Conservation (phyloP, 495 filamentous ascomycete genomes). For the Lasiosphaeria ovina region DNA sequence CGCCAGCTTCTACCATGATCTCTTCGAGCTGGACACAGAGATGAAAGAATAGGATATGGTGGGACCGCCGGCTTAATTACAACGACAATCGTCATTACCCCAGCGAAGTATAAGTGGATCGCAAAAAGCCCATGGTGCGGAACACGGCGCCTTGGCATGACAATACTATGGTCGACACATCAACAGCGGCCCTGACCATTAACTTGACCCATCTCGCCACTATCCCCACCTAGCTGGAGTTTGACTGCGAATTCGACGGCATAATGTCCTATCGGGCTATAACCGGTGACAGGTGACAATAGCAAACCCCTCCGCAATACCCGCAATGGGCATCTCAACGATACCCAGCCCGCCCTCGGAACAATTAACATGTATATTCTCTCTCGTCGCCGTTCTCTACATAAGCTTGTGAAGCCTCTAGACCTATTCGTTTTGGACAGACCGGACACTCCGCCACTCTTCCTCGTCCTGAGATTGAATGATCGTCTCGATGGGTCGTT, state of each 20-base stretch:
- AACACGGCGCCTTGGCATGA: background rate
- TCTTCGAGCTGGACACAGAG: no score
- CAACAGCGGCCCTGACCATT: background rate
- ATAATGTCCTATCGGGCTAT: background rate
- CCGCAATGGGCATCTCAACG: no score
- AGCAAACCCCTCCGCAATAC: no score
- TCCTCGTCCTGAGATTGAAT: background rate
- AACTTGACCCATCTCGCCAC: conserved; percentile 6
- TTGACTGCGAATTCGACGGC: background rate
- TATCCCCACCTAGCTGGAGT: background rate
- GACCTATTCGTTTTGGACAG: background rate
- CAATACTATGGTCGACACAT: background rate
- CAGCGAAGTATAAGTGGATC: no score
- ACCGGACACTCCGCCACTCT: background rate
- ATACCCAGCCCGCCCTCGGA: background rate
- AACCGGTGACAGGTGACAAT: no score
- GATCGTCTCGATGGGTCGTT: background rate
- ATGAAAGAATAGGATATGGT: no score
- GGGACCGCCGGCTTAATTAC: no score
- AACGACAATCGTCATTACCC: no score
- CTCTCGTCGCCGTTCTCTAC: background rate
- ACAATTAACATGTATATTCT: background rate
- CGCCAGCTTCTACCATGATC: no score
- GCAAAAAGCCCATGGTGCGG: background rate
- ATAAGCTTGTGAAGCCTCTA: background rate